Evolutionary conservation across 2,329 filamentous ascomycete species (phyloP).

Genomic region (Basipetospora chlamydospora): DNA sequence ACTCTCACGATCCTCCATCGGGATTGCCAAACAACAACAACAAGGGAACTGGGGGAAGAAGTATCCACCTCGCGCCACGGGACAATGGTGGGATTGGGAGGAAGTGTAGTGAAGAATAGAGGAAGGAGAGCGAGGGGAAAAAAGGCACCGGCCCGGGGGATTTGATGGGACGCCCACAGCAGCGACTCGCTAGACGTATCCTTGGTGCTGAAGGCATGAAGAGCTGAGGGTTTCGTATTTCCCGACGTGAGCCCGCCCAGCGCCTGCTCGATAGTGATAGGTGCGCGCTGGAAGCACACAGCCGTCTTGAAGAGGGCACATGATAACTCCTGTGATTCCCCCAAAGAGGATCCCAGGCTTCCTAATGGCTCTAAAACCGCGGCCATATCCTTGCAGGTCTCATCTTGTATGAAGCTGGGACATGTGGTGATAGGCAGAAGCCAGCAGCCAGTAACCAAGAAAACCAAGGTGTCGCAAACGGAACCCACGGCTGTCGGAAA

Average conservation of each 20-base stretch:
- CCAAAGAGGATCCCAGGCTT: background rate
- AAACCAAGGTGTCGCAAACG: too few relatives aligned
- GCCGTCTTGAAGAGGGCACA: conserved; percentile 2
- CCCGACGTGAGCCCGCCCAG: background rate
- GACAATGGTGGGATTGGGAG: background rate
- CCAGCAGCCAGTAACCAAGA: too few relatives aligned
- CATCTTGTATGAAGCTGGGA: too few relatives aligned
- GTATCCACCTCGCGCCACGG: background rate
- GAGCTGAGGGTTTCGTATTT: conserved; percentile 5
- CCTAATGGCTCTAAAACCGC: too few relatives aligned
- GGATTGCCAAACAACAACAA: background rate
- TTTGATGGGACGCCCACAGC: background rate
- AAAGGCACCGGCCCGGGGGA: background rate
- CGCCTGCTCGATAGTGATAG: background rate
- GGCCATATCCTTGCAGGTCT: too few relatives aligned
- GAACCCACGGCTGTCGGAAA: too few relatives aligned
- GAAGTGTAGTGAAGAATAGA: background rate
- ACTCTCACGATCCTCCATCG: conserved; percentile 3
- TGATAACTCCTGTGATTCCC: background rate
- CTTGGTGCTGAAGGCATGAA: background rate
- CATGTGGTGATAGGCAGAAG: too few relatives aligned
- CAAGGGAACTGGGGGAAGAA: background rate
- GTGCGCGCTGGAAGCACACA: conserved; percentile 3
- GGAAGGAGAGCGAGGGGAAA: background rate
- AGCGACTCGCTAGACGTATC: background rate